Base-by-base conservation (phyloP, 2,329 filamentous ascomycete genomes). In the Claviceps arundinis region DNA sequence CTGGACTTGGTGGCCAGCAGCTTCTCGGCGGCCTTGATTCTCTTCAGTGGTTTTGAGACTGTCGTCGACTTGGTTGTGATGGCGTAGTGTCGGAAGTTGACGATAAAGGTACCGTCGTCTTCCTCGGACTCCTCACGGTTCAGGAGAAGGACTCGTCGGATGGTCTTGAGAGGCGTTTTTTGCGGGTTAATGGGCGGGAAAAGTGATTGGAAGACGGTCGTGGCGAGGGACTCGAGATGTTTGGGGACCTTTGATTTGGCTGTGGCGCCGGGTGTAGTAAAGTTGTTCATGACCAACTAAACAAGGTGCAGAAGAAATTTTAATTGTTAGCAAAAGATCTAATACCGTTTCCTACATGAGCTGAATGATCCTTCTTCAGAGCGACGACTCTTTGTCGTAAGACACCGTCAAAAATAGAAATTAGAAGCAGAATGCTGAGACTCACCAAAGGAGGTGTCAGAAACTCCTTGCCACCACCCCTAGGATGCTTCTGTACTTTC, bases 221-320 rank as follows among this genome's bases (percentile, higher is more conserved):
- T 97, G 2, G 89, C 84, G 37, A 98, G 82, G 24, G 86, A 85
- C 70, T 98, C 93, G 62, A 98, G 86, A 60, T 96, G 90, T 64
- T 89, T 94, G 5, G 91, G 89, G n/a, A 95, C 83, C 56, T 85
- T 81, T 22, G 81, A 78, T 53, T 76, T 77, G 34, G 78, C 69
- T 53, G 82, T 78, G 45, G 76, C 63, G 37, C 71, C 74, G 30
- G 85, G 77, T 3, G 82, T 84, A 41, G 80, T 80, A 68, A 98
- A 95, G 68, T 95, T 96, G 72, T 98, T 98, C 93, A 98, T 97
- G 58, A 98, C 93, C 45, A 98, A 78, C 80, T 85, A 26, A 9
- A 22, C 7, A 13, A 8, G 17, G 17, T 19, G 17, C 17, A 19
- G 17, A 19, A 19, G 17, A 19, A 30, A 9, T 30, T 30, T 9